Evolutionary conservation across 768 basidiomycete species (phyloP), one percentile per base, ranked within the genome.

Genomic region (Boletellus ananiceps): DNA sequence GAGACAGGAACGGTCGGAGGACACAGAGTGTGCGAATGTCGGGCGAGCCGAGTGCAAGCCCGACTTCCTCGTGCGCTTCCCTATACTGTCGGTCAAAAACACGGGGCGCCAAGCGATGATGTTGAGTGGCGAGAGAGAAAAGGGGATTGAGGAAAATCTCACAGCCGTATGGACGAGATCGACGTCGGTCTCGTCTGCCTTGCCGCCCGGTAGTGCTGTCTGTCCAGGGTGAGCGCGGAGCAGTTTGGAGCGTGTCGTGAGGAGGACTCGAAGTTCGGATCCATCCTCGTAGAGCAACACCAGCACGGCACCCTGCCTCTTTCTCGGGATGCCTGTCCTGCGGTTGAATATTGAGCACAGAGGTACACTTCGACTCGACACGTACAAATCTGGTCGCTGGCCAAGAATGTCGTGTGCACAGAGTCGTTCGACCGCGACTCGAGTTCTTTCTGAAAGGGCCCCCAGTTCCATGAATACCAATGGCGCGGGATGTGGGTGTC

Each of bases 41-140:
- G 0, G 82, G 77, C 34, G 75, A 77, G 45, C 72, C 48, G 2
- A 81, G 61, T 0, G 88, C 83, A 2, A 94, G 73, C 1, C 69
- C 80, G 16, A 94, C 86, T 71, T 95, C 93, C 70, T 95, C 93
- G 47, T 80, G 65, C 0, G 93, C 93, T 68, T 95, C 93, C 49
- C 93, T 75, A 41, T 77, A 77, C 92, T 93, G 59, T 29, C 21
- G 38, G 29, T 29, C 29, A 8, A 29, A 8, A 8, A 29, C 29
- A 29, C 27, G 9, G 9, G 7, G 27, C 23, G 23, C 5, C 23
- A 25, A 7, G 29, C 29, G 29, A 2, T 4, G 11, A 29, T 7
- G 27, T 29, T 29, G 27, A 29, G 7, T 27, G 31, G 39, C 33
- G 34, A 33, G 5, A 11, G 39, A 25, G 36, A 27, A 23, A 15